Conservation (phyloP, 2,329 filamentous ascomycete genomes). For the Pestalotiopsis sp. region DNA sequence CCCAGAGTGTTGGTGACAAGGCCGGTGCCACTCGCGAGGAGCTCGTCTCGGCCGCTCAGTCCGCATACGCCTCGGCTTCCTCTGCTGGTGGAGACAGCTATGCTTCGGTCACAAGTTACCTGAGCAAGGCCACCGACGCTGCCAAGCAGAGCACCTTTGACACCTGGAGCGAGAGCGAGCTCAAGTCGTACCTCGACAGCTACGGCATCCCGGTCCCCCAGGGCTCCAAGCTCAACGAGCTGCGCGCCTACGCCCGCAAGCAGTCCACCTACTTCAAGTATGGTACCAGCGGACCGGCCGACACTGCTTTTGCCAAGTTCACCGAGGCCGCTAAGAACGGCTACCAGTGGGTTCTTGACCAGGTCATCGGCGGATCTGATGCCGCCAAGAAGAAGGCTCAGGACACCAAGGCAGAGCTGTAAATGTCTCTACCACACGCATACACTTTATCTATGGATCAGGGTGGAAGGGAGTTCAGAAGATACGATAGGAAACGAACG, state of each 20-base stretch:
- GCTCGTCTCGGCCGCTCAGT: slow-evolving; percentile 66
- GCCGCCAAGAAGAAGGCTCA: slow-evolving; percentile 51
- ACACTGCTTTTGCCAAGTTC: slow-evolving; percentile 68
- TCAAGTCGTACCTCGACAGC: slow-evolving; percentile 79
- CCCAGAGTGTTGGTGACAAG: slow-evolving; percentile 63
- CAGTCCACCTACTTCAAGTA: slow-evolving; percentile 79
- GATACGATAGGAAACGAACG: slow-evolving; percentile 8
- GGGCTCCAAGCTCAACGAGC: slow-evolving; percentile 68
- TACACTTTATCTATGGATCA: neutral
- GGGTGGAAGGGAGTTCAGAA: neutral
- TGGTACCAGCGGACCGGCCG: slow-evolving; percentile 67
- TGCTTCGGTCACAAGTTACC: slow-evolving; percentile 72
- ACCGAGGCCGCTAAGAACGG: slow-evolving; percentile 48
- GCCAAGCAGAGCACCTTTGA: slow-evolving; percentile 71
- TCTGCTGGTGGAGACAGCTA: slow-evolving; percentile 58
- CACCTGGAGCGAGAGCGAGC: slow-evolving; percentile 71
- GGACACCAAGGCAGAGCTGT: slow-evolving; percentile 52
- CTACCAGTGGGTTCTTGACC: slow-evolving; percentile 54
- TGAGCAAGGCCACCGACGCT: slow-evolving; percentile 65
- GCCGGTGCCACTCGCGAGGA: slow-evolving; percentile 72
- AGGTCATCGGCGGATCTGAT: slow-evolving; percentile 51
- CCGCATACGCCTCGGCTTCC: slow-evolving; percentile 62
- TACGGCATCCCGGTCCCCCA: slow-evolving; percentile 73
- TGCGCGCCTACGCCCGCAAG: slow-evolving; percentile 71
- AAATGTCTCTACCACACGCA: slow-evolving; percentile 21